A percentile compares a stretch with the other conserved stretches of the same genome.
phyloP scores from a whole-genome alignment of 75 land plant species.

The Larix kaempferi region DNA sequence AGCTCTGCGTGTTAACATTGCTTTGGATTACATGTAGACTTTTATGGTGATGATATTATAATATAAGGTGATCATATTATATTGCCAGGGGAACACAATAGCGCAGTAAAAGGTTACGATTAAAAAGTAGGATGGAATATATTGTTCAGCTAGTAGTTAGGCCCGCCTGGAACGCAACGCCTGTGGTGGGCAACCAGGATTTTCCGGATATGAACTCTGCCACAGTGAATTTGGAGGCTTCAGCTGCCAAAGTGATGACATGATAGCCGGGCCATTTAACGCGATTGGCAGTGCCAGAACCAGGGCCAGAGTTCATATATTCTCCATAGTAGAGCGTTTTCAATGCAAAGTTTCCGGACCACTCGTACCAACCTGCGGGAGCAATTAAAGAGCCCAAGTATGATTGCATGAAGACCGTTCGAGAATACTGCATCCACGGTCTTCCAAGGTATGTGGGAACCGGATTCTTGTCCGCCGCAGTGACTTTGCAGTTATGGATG shows the following conservation, averaged over 20 bases:
- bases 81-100: no score
- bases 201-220: slow-evolving; percentile 10
- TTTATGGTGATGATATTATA: no score
- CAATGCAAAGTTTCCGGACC: slow-evolving; percentile 1
- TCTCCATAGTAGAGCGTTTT: slow-evolving; percentile 21
- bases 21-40: no score
- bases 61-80: no score
- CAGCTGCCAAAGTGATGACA: not conserved
- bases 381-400: slow-evolving; percentile 1
- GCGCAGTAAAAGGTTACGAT: no score
- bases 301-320: slow-evolving; percentile 15
- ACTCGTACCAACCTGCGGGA: slow-evolving; percentile 20
- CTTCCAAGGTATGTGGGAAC: slow-evolving; percentile 2
- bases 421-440: slow-evolving; percentile 7
- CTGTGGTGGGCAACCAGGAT: slow-evolving; percentile 5
- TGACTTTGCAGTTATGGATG: slow-evolving; percentile 22
- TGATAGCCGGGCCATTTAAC: slow-evolving; percentile 11
- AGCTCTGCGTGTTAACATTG: no score
- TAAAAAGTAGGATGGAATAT: no score
- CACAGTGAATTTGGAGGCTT: slow-evolving; percentile 14
- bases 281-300: not conserved
- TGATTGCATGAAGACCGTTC: slow-evolving; percentile 11
- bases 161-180: no score
- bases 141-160: no score
- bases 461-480: not conserved